Percentiles rank a stretch among this genome's conserved stretches.
phyloP scores from a whole-genome alignment of 179 eudicot species.

The Nepenthes alata region DNA sequence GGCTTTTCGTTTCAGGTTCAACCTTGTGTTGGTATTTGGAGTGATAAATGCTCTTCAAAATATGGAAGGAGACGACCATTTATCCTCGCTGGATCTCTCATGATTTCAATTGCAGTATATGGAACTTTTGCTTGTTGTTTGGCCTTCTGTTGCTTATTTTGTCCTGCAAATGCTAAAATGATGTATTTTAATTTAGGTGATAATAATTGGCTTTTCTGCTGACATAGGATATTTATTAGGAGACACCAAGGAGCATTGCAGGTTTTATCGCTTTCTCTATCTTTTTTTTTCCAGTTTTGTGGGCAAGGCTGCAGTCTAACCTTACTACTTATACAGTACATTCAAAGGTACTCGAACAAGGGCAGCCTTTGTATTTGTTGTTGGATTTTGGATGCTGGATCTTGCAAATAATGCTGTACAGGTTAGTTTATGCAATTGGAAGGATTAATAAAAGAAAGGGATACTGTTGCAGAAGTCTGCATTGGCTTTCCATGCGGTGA shows the following conservation, averaged over 20 bases:
- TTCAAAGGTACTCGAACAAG: slow-evolving; percentile 83
- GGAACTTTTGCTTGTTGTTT: slow-evolving; percentile 10
- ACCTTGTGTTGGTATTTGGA: slow-evolving; percentile 99
- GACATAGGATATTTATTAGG: slow-evolving; percentile 94
- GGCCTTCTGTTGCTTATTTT: slow-evolving; percentile 4
- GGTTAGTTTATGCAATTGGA: slow-evolving; percentile 26
- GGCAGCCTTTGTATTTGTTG: slow-evolving; percentile 73
- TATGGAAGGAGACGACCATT: slow-evolving; percentile 96
- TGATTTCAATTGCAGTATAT: slow-evolving; percentile 74
- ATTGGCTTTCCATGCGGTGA: no score
- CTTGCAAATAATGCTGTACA: slow-evolving; percentile 97
- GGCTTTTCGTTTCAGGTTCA: slow-evolving; percentile 50
- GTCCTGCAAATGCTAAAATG: slow-evolving; percentile 27
- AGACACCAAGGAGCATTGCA: slow-evolving; percentile 91
- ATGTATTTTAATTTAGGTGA: slow-evolving; percentile 55
- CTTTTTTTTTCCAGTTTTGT: slow-evolving; percentile 2
- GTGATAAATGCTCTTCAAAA: slow-evolving; percentile 92
- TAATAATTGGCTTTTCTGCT: slow-evolving; percentile 95
- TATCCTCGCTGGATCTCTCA: slow-evolving; percentile 77
- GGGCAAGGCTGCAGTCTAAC: slow-evolving; percentile 5
- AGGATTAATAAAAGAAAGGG: not conserved
- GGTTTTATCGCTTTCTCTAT: slow-evolving; percentile 26
- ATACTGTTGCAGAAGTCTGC: not conserved
- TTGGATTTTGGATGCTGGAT: slow-evolving; percentile 94
- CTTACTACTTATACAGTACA: slow-evolving; percentile 36